phyloP scores from a whole-genome alignment of 306 rosid genomes.

The Erythrophleum fordii region DNA sequence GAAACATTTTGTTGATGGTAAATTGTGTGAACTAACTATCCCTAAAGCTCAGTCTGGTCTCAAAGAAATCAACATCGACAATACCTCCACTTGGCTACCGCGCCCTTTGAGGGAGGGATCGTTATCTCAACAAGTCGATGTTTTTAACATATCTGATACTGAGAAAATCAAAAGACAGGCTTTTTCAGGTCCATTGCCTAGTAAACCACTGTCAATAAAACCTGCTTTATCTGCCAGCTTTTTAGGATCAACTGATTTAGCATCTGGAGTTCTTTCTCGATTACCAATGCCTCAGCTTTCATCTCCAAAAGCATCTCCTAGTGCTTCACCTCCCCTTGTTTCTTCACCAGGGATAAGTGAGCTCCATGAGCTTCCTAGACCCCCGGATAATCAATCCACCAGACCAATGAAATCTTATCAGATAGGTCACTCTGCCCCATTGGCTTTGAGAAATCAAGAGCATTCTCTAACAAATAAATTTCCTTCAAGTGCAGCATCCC shows the following conservation, averaged over 20 bases:
- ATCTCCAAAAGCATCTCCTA: constrained; percentile 78
- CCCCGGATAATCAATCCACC: constrained; percentile 58
- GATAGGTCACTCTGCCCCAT: constrained; percentile 79
- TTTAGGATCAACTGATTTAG: constrained; percentile 44
- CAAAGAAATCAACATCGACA: constrained; percentile 61
- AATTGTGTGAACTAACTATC: constrained; percentile 45
- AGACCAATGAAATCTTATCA: constrained; percentile 58
- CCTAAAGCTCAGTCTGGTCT: constrained; percentile 49
- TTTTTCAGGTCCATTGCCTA: constrained; percentile 79
- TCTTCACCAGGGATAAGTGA: constrained; percentile 85
- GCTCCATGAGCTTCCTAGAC: constrained; percentile 94
- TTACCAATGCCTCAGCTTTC: constrained; percentile 65
- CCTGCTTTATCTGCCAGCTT: constrained; percentile 49
- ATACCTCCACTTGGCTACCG: constrained; percentile 55
- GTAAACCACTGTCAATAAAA: constrained; percentile 62
- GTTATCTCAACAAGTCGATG: constrained; percentile 53
- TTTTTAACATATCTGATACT: constrained; percentile 50
- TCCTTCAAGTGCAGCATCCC: constrained; percentile 72
- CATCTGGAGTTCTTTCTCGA: constrained; percentile 58
- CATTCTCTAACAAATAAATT: constrained; percentile 46
- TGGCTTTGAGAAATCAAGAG: constrained; percentile 66
- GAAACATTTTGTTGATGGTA: constrained; percentile 53
- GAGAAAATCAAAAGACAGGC: constrained; percentile 66
- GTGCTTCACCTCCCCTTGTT: constrained; percentile 77
- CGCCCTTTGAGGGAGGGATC: constrained; percentile 66